Conservation (phyloP, 2,329 filamentous ascomycete species). For the Alternaria conjuncta region DNA sequence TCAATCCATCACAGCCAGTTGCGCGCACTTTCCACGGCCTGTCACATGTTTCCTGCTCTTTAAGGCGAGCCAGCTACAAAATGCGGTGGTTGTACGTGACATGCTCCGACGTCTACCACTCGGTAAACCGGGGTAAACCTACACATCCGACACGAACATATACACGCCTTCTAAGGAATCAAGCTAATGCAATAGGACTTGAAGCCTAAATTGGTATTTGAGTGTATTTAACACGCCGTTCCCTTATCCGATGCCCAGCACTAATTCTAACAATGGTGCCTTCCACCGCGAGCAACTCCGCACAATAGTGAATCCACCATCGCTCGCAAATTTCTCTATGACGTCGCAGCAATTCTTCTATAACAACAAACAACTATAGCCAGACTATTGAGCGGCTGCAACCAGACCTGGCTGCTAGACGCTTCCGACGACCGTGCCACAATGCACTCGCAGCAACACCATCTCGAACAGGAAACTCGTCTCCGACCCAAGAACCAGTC, state of each 20-base stretch:
- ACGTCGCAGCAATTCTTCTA: neutral
- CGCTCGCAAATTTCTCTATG: neutral
- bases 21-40: neutral
- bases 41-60: neutral
- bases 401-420: neutral
- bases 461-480: neutral
- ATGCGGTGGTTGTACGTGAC: neutral
- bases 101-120: neutral
- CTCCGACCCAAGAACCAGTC: constrained; percentile 2
- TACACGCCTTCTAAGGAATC: neutral
- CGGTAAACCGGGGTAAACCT: neutral
- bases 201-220: neutral
- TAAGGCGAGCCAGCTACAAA: neutral
- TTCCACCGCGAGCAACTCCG: neutral
- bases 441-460: neutral
- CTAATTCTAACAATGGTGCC: neutral
- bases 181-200: neutral
- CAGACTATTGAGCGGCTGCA: neutral
- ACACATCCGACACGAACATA: neutral
- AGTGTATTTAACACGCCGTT: neutral
- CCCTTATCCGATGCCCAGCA: neutral
- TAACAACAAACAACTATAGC: neutral
- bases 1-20: neutral
- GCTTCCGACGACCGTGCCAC: neutral
- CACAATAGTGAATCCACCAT: too few relatives aligned